These are phyloP conservation scores for Emmonsiellopsis sp. DNA, from an alignment of 2,329 filamentous ascomycete species.

Conservation along the genomic window DNA sequence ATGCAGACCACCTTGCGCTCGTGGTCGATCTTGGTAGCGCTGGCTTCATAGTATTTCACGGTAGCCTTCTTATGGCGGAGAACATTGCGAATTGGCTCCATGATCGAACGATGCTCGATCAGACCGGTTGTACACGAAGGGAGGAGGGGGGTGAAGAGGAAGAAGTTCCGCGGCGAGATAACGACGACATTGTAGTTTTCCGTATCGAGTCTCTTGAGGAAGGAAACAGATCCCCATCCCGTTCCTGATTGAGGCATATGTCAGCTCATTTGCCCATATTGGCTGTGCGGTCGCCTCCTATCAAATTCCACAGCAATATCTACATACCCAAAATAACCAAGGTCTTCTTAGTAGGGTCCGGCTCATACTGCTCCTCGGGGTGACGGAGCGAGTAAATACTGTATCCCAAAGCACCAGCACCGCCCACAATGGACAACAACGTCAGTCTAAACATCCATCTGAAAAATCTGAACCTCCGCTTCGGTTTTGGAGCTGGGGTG, in stretches of 20 bases:
- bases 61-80: slow-evolving; percentile 86
- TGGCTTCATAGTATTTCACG: slow-evolving; percentile 96
- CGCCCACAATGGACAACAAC: slow-evolving; percentile 63
- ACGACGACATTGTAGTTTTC: slow-evolving; percentile 99
- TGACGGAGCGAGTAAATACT: slow-evolving; percentile 74
- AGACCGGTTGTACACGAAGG: slow-evolving; percentile 95
- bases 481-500: slow-evolving; percentile 30
- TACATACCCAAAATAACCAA: slow-evolving; percentile 80
- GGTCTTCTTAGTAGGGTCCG: slow-evolving; percentile 90
- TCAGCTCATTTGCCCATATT: slow-evolving; percentile 9
- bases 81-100: slow-evolving; percentile 97
- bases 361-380: slow-evolving; percentile 66
- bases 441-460: slow-evolving; percentile 76
- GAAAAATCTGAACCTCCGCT: slow-evolving; percentile 59
- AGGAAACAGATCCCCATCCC: slow-evolving; percentile 91
- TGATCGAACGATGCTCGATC: slow-evolving; percentile 98
- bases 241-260: slow-evolving; percentile 54
- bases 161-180: slow-evolving; percentile 97
- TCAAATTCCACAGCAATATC: slow-evolving; percentile 1
- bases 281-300: neutral
- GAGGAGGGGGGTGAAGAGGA: slow-evolving; percentile 95
- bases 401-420: slow-evolving; percentile 65
- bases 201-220: slow-evolving; percentile 97
- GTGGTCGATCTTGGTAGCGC: slow-evolving; percentile 90
- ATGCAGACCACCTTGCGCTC: slow-evolving; percentile 83